Evolutionary conservation across 2,329 filamentous ascomycete genomes (phyloP).

Genomic region (Fusarium protoensiforme): DNA sequence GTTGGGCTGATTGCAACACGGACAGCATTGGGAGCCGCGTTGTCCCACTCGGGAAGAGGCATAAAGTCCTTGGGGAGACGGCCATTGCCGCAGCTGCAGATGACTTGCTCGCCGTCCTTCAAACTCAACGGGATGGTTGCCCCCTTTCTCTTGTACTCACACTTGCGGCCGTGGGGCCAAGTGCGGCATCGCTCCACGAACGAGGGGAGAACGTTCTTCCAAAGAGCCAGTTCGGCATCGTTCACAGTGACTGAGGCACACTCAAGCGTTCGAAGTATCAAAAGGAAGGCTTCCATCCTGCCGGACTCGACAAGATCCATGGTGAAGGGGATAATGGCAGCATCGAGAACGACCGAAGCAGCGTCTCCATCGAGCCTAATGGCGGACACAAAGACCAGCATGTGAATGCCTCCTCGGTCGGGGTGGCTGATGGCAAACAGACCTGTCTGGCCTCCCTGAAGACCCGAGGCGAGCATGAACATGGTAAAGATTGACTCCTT

Average conservation of each 20-base stretch:
- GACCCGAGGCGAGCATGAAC: slow-evolving; percentile 57
- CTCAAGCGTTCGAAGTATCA: slow-evolving; percentile 50
- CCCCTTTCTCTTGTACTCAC: slow-evolving; percentile 54
- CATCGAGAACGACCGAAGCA: slow-evolving; percentile 58
- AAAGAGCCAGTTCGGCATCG: slow-evolving; percentile 68
- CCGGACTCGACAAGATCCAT: slow-evolving; percentile 45
- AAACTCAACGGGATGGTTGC: slow-evolving; percentile 53
- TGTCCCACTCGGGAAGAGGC: slow-evolving; percentile 56
- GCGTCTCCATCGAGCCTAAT: slow-evolving; percentile 57
- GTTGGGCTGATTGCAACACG: slow-evolving; percentile 68
- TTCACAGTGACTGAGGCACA: slow-evolving; percentile 55
- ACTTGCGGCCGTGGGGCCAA: slow-evolving; percentile 54
- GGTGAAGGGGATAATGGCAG: slow-evolving; percentile 59
- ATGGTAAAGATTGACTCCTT: slow-evolving; percentile 61
- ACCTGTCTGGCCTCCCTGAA: slow-evolving; percentile 57
- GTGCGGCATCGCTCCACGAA: slow-evolving; percentile 61
- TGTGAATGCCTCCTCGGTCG: slow-evolving; percentile 52
- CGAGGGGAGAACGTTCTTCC: slow-evolving; percentile 58
- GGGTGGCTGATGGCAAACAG: slow-evolving; percentile 56
- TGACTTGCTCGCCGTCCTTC: slow-evolving; percentile 48
- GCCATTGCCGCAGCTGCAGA: slow-evolving; percentile 61
- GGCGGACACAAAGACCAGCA: slow-evolving; percentile 54
- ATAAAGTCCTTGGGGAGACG: slow-evolving; percentile 53
- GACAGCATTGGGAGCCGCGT: slow-evolving; percentile 56
- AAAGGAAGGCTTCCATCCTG: slow-evolving; percentile 52